These are phyloP conservation scores for Colletotrichum sp. DNA, from an alignment of 2,329 filamentous ascomycete species.

Conservation along the genomic window DNA sequence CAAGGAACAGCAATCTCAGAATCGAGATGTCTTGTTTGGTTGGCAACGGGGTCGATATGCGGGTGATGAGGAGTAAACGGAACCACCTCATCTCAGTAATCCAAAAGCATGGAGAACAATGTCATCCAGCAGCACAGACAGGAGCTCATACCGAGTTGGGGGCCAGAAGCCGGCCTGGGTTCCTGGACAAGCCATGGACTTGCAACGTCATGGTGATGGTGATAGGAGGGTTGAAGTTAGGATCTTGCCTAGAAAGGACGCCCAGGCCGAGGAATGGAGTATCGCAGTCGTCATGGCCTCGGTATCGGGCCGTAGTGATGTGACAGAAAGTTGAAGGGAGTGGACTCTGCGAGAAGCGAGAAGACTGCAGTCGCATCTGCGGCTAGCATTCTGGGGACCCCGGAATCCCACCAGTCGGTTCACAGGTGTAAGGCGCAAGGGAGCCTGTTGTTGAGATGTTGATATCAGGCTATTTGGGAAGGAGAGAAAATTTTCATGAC, in stretches of 20 bases:
- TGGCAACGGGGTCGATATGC: background rate
- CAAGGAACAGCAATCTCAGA: background rate
- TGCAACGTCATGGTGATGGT: background rate
- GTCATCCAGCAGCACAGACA: background rate
- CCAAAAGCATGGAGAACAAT: background rate
- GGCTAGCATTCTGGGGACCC: slow-evolving; percentile 12
- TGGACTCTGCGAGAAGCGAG: background rate
- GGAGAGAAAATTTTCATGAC: background rate
- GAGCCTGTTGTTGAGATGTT: background rate
- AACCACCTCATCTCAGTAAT: background rate
- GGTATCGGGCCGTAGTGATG: background rate
- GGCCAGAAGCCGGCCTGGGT: background rate
- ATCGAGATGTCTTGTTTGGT: background rate
- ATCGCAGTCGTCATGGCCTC: background rate
- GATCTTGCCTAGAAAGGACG: background rate
- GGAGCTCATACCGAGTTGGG: background rate
- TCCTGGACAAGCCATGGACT: background rate
- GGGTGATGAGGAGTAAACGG: background rate
- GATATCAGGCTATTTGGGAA: slow-evolving; percentile 12
- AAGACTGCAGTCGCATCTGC: background rate
- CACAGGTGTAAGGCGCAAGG: background rate
- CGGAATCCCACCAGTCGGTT: slow-evolving; percentile 18
- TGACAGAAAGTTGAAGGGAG: background rate
- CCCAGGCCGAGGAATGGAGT: background rate
- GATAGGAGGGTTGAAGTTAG: background rate